A percentile compares a stretch with the other conserved stretches of the same genome.
These are phyloP conservation scores for Tuber calosporum DNA, from an alignment of 495 filamentous ascomycete species.

Conservation along the genomic window DNA sequence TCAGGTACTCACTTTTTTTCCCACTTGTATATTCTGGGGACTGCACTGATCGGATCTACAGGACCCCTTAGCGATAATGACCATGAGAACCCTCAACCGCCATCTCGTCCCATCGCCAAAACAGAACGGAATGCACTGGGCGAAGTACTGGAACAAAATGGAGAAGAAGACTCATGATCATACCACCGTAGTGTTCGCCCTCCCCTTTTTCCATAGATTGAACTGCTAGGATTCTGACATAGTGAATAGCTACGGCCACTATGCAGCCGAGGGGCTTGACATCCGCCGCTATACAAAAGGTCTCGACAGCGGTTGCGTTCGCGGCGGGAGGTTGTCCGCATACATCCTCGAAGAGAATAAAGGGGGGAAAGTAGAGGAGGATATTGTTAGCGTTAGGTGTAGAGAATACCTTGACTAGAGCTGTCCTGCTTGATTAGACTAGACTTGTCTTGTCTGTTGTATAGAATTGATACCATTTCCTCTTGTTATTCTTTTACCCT, in stretches of 20 bases:
- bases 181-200: conserved; percentile 31
- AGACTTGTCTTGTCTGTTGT: not conserved
- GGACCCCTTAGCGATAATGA: conserved; percentile 78
- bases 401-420: conserved; percentile 16
- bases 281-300: conserved; percentile 68
- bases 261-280: conserved; percentile 63
- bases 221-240: not conserved
- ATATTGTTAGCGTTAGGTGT: conserved; percentile 24
- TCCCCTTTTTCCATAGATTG: not conserved
- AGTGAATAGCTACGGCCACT: conserved; percentile 67
- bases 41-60: conserved; percentile 44
- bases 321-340: conserved; percentile 67
- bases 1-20: conserved; percentile 13
- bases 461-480: not conserved
- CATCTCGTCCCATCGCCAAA: conserved; percentile 24
- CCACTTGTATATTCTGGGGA: too few species aligned
- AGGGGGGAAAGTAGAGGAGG: not conserved
- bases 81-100: conserved; percentile 66
- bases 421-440: not conserved
- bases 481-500: not conserved
- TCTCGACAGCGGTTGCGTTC: conserved; percentile 73
- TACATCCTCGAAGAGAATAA: conserved; percentile 48
- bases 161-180: conserved; percentile 15
- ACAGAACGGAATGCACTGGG: conserved; percentile 34
- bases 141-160: conserved; percentile 53